phyloP scores from a whole-genome alignment of 2,329 filamentous ascomycete species.

The Scopulariopsis brevicaulis region DNA sequence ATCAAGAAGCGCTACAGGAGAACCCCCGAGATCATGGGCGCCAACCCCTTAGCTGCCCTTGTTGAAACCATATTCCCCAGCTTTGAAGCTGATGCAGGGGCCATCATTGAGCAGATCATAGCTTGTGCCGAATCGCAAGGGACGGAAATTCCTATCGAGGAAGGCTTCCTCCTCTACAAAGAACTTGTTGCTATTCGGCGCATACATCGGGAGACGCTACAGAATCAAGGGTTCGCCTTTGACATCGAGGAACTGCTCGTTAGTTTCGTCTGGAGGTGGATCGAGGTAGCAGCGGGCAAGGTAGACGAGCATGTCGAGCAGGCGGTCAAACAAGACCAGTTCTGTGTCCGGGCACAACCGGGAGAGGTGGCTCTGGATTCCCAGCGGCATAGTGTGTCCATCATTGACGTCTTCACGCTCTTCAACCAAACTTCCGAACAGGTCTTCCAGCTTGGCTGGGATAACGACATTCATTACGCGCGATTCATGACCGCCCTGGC shows the following conservation, averaged over 20 bases:
- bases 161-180: constrained; percentile 89
- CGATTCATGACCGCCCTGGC: constrained; percentile 94
- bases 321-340: constrained; percentile 82
- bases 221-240: constrained; percentile 68
- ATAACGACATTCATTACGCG: constrained; percentile 84
- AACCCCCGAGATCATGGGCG: constrained; percentile 77
- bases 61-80: constrained; percentile 77
- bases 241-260: constrained; percentile 77
- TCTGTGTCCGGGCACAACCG: constrained; percentile 59
- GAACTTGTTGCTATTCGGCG: constrained; percentile 76
- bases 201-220: constrained; percentile 67
- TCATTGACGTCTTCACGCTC: constrained; percentile 85
- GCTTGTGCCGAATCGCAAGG: constrained; percentile 56
- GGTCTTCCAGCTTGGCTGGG: constrained; percentile 78
- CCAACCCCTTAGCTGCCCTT: constrained; percentile 54
- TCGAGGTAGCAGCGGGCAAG: constrained; percentile 66
- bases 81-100: constrained; percentile 80
- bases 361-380: constrained; percentile 60
- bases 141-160: constrained; percentile 72
- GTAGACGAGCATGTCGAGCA: constrained; percentile 79
- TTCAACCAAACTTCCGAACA: constrained; percentile 90
- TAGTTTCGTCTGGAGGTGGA: constrained; percentile 95
- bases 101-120: constrained; percentile 74
- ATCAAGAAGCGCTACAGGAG: constrained; percentile 89
- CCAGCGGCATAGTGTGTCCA: constrained; percentile 82